These are phyloP conservation scores for Jimgerdemannia lactiflua DNA, from an alignment of 192 early-diverging fungal species.

Conservation along the genomic window DNA sequence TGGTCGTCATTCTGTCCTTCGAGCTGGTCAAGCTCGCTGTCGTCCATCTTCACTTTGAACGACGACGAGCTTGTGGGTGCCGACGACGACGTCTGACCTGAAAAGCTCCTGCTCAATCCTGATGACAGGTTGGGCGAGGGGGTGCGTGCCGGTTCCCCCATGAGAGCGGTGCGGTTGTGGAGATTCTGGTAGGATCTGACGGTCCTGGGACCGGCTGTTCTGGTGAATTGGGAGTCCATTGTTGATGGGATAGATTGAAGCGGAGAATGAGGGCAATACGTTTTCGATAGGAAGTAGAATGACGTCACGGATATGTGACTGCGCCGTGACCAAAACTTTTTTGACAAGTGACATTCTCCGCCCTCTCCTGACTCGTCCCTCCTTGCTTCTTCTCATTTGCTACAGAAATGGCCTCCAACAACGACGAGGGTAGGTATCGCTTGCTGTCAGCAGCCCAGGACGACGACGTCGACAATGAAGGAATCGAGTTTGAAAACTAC, in stretches of 20 bases:
- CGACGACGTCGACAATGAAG: constrained; percentile 22
- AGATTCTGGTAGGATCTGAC: constrained; percentile 22
- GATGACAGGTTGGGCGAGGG: constrained; percentile 15
- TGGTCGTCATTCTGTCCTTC: constrained; percentile 34
- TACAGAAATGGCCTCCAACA: not conserved
- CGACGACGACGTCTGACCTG: constrained; percentile 2
- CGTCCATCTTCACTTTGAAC: constrained; percentile 22
- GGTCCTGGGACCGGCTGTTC: not conserved
- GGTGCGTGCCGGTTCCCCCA: constrained; percentile 23
- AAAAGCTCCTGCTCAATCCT: constrained; percentile 9
- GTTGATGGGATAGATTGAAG: not conserved
- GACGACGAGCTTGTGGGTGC: constrained; percentile 7
- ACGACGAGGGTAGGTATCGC: not conserved
- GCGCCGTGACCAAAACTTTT: not conserved
- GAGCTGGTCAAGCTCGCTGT: constrained; percentile 31
- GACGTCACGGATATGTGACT: not conserved
- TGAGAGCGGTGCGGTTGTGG: constrained; percentile 28
- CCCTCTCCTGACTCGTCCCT: not conserved
- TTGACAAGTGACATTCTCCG: not conserved
- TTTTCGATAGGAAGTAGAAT: not conserved
- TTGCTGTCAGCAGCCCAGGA: not conserved
- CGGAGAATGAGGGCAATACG: not conserved
- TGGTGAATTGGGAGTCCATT: not conserved
- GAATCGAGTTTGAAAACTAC: constrained; percentile 37
- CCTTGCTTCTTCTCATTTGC: not conserved